A percentile compares a stretch with the other conserved stretches of the same genome.
phyloP scores from a whole-genome alignment of 148 eudicot genomes.

The Bassia scoparia region DNA sequence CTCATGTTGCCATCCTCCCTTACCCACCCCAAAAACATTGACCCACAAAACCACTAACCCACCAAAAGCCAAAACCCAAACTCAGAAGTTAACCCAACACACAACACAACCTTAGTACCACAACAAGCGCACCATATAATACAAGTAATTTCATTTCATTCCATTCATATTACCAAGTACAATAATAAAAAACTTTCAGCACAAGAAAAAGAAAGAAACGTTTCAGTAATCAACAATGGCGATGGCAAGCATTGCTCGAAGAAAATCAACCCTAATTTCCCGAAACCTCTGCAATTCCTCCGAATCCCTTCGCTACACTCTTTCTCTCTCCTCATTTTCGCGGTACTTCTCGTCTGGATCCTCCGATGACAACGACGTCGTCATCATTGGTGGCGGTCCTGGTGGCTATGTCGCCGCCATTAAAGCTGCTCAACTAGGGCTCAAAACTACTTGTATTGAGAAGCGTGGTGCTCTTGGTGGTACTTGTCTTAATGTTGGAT shows the following conservation, averaged over 20 bases:
- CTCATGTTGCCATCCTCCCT: too few relatives aligned
- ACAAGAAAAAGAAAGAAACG: background rate
- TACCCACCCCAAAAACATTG: too few relatives aligned
- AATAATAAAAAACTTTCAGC: too few relatives aligned
- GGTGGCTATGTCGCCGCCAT: constrained; percentile 96
- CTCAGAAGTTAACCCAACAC: too few relatives aligned
- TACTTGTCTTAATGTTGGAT: constrained; percentile 92
- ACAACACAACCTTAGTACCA: too few relatives aligned
- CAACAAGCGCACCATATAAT: too few relatives aligned
- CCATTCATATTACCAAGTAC: too few relatives aligned
- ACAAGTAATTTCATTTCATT: too few relatives aligned
- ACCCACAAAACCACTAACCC: too few relatives aligned
- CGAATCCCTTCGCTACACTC: constrained; percentile 37
- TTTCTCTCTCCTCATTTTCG: constrained; percentile 41
- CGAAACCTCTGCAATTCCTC: constrained; percentile 29
- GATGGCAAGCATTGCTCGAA: constrained; percentile 62
- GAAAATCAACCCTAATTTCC: constrained; percentile 40
- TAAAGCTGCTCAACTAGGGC: constrained; percentile 91
- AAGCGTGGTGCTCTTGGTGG: constrained; percentile 91
- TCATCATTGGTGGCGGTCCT: constrained; percentile 91
- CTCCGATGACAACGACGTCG: constrained; percentile 82
- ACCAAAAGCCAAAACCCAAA: too few relatives aligned
- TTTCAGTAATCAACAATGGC: constrained; percentile 41
- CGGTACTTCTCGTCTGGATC: constrained; percentile 64
- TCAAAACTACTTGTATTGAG: constrained; percentile 95